Base-by-base conservation (phyloP, 2,329 filamentous ascomycete genomes). In the Fusarium xylarioides region DNA sequence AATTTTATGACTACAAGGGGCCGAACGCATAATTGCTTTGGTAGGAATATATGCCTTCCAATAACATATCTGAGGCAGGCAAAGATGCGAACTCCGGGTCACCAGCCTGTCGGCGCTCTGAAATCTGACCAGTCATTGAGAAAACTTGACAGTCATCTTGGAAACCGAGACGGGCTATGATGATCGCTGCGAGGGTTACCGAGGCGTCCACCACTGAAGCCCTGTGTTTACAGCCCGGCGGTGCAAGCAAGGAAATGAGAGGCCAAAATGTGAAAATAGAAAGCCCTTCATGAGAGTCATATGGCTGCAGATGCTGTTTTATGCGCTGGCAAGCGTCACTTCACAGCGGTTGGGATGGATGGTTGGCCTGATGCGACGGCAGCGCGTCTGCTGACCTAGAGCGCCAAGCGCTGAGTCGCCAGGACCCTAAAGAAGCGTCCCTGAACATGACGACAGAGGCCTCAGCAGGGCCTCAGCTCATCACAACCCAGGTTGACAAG, bases 261-360 rank as follows among this genome's bases (percentile, higher is more conserved):
- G 52, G 63, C 37, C 54, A 55, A 74, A 62, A 68, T 54, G 66
- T 71, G 67, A 68, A 71, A 69, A 65, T 43, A 65, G 30, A 69
- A 47, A 23, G 44, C 44, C 46, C 26, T 64, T 11, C 14, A 58
- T 43, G 34, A 69, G 42, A 73, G 75, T 77, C 75, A 77, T 76
- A 72, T 67, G 75, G 71, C 49, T 71, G 71, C 55, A 66, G 44
- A 69, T 64, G 69, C 38, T 66, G 74, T 76, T 76, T 77, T 74
- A 76, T 77, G 75, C 75, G 75, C 63, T 77, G 75, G 71, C 75
- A 77, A 70, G 71, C 65, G 63, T 67, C 52, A 68, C 52, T 52
- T 65, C 58, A 53, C 46, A 38, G 44, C 44, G 57, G 63, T 63
- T 68, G 62, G 61, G 58, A 64, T 63, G 64, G 63, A 63, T 60